Conservation (phyloP, 371 early-diverging fungal species). For the Lichtheimia ramosa region DNA sequence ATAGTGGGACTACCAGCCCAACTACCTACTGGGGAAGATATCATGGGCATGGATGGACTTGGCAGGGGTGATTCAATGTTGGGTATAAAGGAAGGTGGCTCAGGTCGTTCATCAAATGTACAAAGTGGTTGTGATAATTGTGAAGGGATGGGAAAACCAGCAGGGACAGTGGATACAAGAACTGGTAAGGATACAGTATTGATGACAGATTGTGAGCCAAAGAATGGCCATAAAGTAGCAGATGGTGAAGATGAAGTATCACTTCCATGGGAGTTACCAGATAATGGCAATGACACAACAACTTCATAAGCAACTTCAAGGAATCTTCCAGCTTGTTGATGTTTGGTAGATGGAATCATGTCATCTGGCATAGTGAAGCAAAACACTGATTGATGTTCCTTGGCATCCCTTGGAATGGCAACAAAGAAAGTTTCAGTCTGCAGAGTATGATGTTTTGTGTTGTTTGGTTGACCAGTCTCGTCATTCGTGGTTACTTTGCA, state of each 20-base stretch:
- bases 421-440: constrained; percentile 30
- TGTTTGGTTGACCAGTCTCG: background rate
- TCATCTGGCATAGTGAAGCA: constrained; percentile 31
- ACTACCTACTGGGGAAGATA: constrained; percentile 28
- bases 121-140: constrained; percentile 14
- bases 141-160: constrained; percentile 11
- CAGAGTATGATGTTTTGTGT: constrained; percentile 25
- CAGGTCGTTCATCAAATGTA: constrained; percentile 13
- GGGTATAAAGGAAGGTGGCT: constrained; percentile 32
- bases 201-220: constrained; percentile 4
- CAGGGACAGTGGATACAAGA: constrained; percentile 17
- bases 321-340: constrained; percentile 15
- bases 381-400: constrained; percentile 34
- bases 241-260: constrained; percentile 21
- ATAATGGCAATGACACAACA: constrained; percentile 25
- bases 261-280: background rate
- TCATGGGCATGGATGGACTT: constrained; percentile 24
- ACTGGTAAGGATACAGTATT: constrained; percentile 18
- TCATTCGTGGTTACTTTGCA: constrained; percentile 15
- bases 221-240: background rate
- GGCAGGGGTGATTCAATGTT: constrained; percentile 36
- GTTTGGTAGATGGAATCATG: constrained; percentile 29
- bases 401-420: constrained; percentile 30
- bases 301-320: constrained; percentile 33
- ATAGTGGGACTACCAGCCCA: constrained; percentile 34